A percentile compares a stretch with the other conserved stretches of the same genome.
Conservation (phyloP, 345 rosid genomes). For the Populus pruinosa region DNA sequence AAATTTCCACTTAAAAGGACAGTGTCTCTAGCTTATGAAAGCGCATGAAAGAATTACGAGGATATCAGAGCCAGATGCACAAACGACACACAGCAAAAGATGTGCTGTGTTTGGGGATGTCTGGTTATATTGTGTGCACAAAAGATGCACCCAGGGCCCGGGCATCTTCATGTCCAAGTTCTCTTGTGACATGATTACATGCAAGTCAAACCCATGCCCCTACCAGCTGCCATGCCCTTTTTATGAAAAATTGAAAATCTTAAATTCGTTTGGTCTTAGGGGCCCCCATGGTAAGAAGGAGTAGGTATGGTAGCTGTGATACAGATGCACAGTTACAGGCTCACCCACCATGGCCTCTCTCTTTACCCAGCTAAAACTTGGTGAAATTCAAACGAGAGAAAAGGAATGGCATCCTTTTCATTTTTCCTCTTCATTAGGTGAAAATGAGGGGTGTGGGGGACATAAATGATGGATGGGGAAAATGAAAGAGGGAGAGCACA, state of each 20-base stretch:
- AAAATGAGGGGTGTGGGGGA: not conserved
- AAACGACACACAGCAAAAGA: not conserved
- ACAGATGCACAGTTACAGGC: not conserved
- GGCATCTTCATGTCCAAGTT: not conserved
- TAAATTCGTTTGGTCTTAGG: not conserved
- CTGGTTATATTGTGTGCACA: not conserved
- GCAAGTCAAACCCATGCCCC: not conserved
- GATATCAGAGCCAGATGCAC: not conserved
- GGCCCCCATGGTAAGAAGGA: not conserved
- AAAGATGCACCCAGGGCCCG: not conserved
- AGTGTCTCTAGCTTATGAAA: not conserved
- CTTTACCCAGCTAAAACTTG: too few relatives aligned
- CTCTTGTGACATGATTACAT: not conserved
- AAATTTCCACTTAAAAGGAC: not conserved
- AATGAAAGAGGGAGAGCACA: too few relatives aligned
- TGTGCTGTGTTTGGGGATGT: not conserved
- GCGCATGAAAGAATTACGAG: not conserved
- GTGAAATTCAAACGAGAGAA: not conserved
- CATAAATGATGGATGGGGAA: not conserved
- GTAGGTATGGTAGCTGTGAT: not conserved
- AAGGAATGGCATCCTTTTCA: not conserved
- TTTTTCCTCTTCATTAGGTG: not conserved
- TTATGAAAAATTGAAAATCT: not conserved
- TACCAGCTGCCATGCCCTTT: not conserved
- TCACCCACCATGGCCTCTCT: not conserved